Conservation (phyloP, 176 grass and related monocot species). For the Microstegium vimineum region DNA sequence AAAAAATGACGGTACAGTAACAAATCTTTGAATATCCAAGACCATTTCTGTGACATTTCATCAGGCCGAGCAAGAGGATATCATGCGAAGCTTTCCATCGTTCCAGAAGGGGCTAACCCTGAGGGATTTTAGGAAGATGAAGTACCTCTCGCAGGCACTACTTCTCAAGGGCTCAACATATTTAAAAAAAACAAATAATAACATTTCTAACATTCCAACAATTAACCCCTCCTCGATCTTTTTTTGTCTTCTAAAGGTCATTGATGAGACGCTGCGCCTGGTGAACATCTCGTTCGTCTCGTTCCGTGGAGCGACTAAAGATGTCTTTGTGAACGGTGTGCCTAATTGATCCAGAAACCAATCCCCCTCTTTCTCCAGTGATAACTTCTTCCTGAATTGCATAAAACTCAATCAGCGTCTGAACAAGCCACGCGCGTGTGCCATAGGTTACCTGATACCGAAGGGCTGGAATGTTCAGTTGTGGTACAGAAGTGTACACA, state of each 20-base stretch:
- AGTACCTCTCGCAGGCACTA: constrained; percentile 76
- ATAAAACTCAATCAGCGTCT: not conserved
- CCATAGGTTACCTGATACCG: constrained; percentile 75
- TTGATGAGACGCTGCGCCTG: constrained; percentile 74
- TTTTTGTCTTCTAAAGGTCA: constrained; percentile 35
- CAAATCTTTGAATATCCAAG: no score
- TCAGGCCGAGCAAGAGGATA: constrained; percentile 82
- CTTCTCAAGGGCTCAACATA: not conserved
- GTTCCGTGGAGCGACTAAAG: constrained; percentile 56
- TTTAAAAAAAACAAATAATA: no score
- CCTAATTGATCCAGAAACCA: not conserved
- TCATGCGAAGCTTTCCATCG: constrained; percentile 49
- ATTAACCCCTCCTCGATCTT: not conserved
- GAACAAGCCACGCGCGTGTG: not conserved
- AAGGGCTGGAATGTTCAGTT: constrained; percentile 82
- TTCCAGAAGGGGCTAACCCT: constrained; percentile 63
- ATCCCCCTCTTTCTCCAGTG: no score
- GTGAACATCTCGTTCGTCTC: constrained; percentile 83
- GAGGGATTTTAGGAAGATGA: constrained; percentile 84
- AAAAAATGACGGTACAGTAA: no score
- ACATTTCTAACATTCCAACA: no score
- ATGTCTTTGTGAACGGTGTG: constrained; percentile 59
- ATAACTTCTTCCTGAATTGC: not conserved
- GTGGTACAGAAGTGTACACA: constrained; percentile 87
- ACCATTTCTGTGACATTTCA: no score